These are phyloP conservation scores for Zygotorulaspora sp. DNA, from an alignment of 805 yeast species.

Conservation along the genomic window DNA sequence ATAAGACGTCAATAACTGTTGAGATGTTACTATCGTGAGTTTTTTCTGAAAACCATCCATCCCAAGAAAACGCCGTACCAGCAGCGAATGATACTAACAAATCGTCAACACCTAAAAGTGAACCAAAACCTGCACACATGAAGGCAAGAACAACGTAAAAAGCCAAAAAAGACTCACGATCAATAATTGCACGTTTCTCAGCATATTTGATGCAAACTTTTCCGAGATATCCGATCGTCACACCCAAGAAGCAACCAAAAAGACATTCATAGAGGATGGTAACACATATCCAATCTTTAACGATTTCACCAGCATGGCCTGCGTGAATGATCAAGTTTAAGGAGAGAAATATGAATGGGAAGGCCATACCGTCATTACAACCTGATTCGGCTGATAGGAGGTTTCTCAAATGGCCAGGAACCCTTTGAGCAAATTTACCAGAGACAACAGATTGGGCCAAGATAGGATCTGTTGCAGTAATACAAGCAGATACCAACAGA, in stretches of 20 bases:
- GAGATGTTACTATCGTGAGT: conserved; percentile 86
- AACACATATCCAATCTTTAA: conserved; percentile 73
- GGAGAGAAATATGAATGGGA: conserved; percentile 77
- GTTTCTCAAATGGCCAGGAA: conserved; percentile 88
- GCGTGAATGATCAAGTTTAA: conserved; percentile 62
- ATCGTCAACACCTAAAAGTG: conserved; percentile 85
- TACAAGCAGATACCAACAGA: conserved; percentile 74
- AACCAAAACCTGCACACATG: conserved; percentile 84
- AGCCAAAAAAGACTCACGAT: conserved; percentile 83
- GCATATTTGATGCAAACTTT: conserved; percentile 72
- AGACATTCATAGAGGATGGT: conserved; percentile 78
- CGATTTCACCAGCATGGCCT: conserved; percentile 61
- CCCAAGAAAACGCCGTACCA: conserved; percentile 92
- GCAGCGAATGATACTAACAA: conserved; percentile 85
- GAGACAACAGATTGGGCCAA: conserved; percentile 91
- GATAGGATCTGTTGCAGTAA: conserved; percentile 94
- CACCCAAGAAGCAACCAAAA: conserved; percentile 74
- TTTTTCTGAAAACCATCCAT: conserved; percentile 77
- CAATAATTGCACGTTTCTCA: conserved; percentile 63
- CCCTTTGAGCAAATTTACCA: conserved; percentile 84
- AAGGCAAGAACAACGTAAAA: conserved; percentile 78
- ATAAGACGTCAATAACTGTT: conserved; percentile 77
- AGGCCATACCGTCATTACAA: conserved; percentile 95
- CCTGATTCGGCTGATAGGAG: conserved; percentile 78
- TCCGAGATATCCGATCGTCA: conserved; percentile 63